phyloP scores from a whole-genome alignment of 2,329 filamentous ascomycete species.

The Talaromyces sp. region DNA sequence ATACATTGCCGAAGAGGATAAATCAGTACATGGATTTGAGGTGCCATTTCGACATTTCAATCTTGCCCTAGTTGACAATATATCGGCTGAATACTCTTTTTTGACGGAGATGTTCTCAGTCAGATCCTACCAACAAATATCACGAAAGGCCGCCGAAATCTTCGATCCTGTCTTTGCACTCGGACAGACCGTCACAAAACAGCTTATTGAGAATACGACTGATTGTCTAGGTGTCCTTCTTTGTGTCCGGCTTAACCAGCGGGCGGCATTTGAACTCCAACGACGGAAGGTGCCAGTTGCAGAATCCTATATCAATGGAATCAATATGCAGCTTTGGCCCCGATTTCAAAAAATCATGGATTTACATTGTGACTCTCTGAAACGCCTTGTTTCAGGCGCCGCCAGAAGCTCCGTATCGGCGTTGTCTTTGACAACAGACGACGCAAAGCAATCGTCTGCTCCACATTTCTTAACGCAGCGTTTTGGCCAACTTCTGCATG shows the following conservation, averaged over 20 bases:
- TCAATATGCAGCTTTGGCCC: slow-evolving; percentile 94
- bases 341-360: slow-evolving; percentile 93
- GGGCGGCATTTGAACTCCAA: slow-evolving; percentile 89
- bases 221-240: slow-evolving; percentile 83
- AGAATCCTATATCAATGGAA: slow-evolving; percentile 89
- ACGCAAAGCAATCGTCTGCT: slow-evolving; percentile 49
- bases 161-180: slow-evolving; percentile 87
- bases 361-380: slow-evolving; percentile 81
- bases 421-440: slow-evolving; percentile 49
- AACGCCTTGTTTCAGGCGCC: slow-evolving; percentile 48
- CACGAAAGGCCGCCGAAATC: slow-evolving; percentile 77
- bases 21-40: slow-evolving; percentile 79
- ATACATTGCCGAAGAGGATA: slow-evolving; percentile 86
- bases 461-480: slow-evolving; percentile 89
- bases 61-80: slow-evolving; percentile 86
- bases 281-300: slow-evolving; percentile 82
- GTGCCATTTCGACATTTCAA: slow-evolving; percentile 92
- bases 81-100: slow-evolving; percentile 91
- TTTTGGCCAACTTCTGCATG: slow-evolving; percentile 89
- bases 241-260: slow-evolving; percentile 90
- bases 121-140: slow-evolving; percentile 68
- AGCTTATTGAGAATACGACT: slow-evolving; percentile 68
- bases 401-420: slow-evolving; percentile 49
- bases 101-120: slow-evolving; percentile 84
- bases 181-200: slow-evolving; percentile 69